phyloP scores from a whole-genome alignment of 1,284 basidiomycete genomes.

The Schizophyllum commune region DNA sequence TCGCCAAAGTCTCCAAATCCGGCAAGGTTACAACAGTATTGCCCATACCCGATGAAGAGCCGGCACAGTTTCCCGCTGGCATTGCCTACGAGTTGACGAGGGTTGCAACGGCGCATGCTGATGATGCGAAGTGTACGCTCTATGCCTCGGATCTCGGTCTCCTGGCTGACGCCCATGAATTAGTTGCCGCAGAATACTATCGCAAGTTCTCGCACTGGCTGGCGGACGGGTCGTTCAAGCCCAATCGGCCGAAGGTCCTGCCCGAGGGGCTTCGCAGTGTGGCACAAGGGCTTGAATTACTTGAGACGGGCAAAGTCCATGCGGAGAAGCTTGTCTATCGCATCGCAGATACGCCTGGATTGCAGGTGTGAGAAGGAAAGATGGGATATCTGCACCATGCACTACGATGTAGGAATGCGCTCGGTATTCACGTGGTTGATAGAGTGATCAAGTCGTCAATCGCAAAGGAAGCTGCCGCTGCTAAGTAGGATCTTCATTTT shows the following conservation, averaged over 20 bases:
- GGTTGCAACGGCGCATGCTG: neutral
- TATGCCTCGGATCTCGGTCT: no score
- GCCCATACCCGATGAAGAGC: no score
- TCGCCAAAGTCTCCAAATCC: slow-evolving; percentile 80
- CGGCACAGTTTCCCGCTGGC: no score
- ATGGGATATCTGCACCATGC: no score
- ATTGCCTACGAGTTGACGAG: neutral
- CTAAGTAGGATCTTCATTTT: no score
- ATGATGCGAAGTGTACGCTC: slow-evolving; percentile 8
- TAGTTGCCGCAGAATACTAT: slow-evolving; percentile 1
- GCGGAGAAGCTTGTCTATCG: neutral
- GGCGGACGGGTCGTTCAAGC: neutral
- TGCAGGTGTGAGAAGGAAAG: no score
- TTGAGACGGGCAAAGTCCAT: neutral
- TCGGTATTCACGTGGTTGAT: no score
- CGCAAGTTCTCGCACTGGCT: neutral
- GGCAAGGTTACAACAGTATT: slow-evolving; percentile 34
- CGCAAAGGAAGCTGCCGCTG: no score
- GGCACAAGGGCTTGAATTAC: neutral
- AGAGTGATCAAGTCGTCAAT: no score
- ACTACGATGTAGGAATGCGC: no score
- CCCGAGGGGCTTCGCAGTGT: neutral
- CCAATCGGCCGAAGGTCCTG: neutral
- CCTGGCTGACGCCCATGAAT: slow-evolving; percentile 1
- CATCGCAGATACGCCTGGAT: neutral